Conservation (phyloP, 2,329 filamentous ascomycete genomes). For the Dactylellina sp. region DNA sequence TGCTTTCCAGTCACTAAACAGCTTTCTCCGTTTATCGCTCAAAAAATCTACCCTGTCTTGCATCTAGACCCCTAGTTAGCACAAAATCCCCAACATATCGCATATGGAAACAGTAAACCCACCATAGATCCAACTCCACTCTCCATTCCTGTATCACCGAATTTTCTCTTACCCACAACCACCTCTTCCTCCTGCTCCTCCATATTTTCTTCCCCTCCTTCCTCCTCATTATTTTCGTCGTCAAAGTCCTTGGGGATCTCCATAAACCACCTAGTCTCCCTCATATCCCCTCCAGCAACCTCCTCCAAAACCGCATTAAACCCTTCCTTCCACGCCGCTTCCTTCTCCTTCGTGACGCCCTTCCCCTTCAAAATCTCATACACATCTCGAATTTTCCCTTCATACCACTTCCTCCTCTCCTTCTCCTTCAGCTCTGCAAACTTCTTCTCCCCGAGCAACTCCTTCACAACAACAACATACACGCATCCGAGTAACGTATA, state of each 20-base stretch:
- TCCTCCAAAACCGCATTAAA: slow-evolving; percentile 58
- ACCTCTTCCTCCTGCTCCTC: slow-evolving; percentile 34
- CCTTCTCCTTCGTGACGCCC: slow-evolving; percentile 51
- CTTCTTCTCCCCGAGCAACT: slow-evolving; percentile 48
- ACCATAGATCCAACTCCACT: slow-evolving; percentile 53
- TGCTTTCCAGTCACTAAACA: slow-evolving; percentile 75
- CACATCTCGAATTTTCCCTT: slow-evolving; percentile 51
- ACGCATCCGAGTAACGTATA: slow-evolving; percentile 42
- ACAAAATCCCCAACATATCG: too few species aligned
- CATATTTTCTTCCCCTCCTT: slow-evolving; percentile 33
- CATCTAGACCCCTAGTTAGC: slow-evolving; percentile 62
- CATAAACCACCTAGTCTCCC: slow-evolving; percentile 58
- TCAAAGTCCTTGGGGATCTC: slow-evolving; percentile 50
- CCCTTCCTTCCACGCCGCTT: slow-evolving; percentile 49
- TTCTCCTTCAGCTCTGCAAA: slow-evolving; percentile 10
- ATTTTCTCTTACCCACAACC: too few species aligned
- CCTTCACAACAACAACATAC: slow-evolving; percentile 58
- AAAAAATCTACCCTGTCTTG: slow-evolving; percentile 79
- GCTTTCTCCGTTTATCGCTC: slow-evolving; percentile 72
- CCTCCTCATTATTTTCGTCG: slow-evolving; percentile 36
- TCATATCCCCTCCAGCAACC: slow-evolving; percentile 57
- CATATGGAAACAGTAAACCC: neutral
- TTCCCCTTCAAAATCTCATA: slow-evolving; percentile 57
- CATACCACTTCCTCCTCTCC: slow-evolving; percentile 49
- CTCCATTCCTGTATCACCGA: slow-evolving; percentile 48